Evolutionary conservation across 1,284 basidiomycete species (phyloP), one percentile per base, ranked within the genome.

Genomic region (Schizophyllum amplum): DNA sequence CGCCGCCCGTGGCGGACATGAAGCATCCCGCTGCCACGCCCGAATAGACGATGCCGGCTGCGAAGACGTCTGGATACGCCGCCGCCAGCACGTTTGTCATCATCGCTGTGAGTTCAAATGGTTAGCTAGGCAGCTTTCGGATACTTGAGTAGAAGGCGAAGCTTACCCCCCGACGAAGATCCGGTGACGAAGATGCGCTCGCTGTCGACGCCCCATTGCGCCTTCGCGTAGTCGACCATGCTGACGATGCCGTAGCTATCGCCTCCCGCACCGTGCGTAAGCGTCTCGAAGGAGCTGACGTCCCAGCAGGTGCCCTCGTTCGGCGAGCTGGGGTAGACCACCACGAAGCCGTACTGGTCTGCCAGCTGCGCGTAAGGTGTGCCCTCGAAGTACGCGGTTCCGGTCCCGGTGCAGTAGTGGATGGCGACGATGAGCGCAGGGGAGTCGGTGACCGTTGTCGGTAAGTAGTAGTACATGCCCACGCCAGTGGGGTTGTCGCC

Each of bases 11-110:
- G 52, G 7, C 52, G 49, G 60, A 61, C 20, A 61, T 73, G 65
- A 82, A 83, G 70, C 81, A 83, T 15, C 72, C 79, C 59, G 74
- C 80, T 1, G 81, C 73, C 20, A 83, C 81, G 54, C 81, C 80
- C 26, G 78, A 76, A 67, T 74, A 78, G 20, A 72, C 75, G 24
- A 74, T 64, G 17, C 75, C 80, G 5, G 78, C 81, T 48, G 67
- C 62, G 70, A 80, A 80, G 54, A 83, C 62, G 55, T 83, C 77
- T 5, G 81, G 81, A 66, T 83, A 83, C 7, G 78, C 75, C 47
- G 78, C 80, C 51, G 69, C 67, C 20, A 81, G 70, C 21, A 61
- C 56, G 64, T 76, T 79, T 53, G 80, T 81, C 81, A 83, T 82
- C 81, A 83, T 83, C 6, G 80, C 81, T 61, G 21, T 42, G 33